Conservation (phyloP, 495 filamentous ascomycete genomes). For the Neurospora terricola region DNA sequence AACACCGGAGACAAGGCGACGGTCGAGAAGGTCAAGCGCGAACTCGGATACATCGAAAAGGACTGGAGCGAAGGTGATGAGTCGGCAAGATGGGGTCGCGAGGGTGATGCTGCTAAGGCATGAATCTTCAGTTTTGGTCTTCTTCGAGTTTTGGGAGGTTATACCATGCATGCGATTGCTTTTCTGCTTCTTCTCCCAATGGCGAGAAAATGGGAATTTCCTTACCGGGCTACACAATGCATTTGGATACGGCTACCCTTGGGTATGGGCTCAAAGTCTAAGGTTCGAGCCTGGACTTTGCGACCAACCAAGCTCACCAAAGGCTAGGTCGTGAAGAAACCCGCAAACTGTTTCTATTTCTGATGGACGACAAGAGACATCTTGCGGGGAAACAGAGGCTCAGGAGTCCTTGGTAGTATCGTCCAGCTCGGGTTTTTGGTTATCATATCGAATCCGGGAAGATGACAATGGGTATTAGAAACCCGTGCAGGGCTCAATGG, state of each 20-base stretch:
- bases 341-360: background rate
- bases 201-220: background rate
- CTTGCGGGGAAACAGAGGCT: background rate
- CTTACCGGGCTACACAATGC: background rate
- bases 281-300: background rate
- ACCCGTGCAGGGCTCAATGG: background rate
- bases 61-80: constrained; percentile 79
- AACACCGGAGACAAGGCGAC: constrained; percentile 80
- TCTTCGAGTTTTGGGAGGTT: constrained; percentile 1
- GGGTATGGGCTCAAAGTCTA: background rate
- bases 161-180: background rate
- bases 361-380: background rate
- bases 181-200: background rate
- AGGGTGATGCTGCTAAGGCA: constrained; percentile 16
- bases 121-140: background rate
- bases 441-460: background rate
- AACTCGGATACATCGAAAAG: constrained; percentile 77
- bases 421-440: background rate
- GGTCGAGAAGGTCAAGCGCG: constrained; percentile 72
- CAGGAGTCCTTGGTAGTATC: background rate
- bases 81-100: constrained; percentile 61
- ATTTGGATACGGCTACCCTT: background rate
- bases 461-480: background rate
- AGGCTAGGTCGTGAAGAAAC: background rate
- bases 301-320: background rate